Evolutionary conservation across 1,139 yeast species (phyloP), one percentile per base, ranked within the genome.

Genomic region (Candida gigantensis): DNA sequence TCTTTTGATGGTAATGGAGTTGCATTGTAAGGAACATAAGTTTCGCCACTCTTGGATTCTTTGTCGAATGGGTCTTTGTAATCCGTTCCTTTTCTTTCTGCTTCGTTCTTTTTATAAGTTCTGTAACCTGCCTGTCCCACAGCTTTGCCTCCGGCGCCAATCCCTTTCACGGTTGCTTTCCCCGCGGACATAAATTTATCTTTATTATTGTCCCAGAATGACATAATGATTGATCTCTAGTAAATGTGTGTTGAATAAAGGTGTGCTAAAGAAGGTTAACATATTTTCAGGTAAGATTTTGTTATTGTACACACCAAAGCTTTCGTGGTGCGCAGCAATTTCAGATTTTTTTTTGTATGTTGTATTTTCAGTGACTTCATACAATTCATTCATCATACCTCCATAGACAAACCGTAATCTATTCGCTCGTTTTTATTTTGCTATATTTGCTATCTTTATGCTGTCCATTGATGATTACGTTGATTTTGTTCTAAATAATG

Each of bases 181-280:
- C 79, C 74, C 0, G 72, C 80, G 1, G 71, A 49, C 40, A 72
- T 74, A 52, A 77, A 62, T 0, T 70, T 47, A 34, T 58, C 81
- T 44, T 30, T 30, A 14, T 30, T 30, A 19, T 30, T 30, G 14
- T 20, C 30, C 17, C 28, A 35, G n/a, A 30, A 30, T 16, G 33
- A 30, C 28, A 23, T 29, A 7, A 6, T 18, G 19, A 18, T 5
- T 18, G n/a, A n/a, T n/a, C n/a, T n/a, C n/a, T n/a, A n/a, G n/a
- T n/a, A n/a, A n/a, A n/a, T n/a, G n/a, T n/a, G n/a, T n/a, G n/a
- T n/a, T n/a, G n/a, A n/a, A n/a, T n/a, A n/a, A n/a, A n/a, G n/a
- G n/a, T 13, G 23, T 20, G 6, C 6, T 6, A 20, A 20, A 20
- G 23, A 20, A 20, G 8, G 21, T 6, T 9, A 20, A 20, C n/a